A percentile compares a stretch with the other conserved stretches of the same genome.
These are phyloP conservation scores for Myxozyma neotropica DNA, from an alignment of 805 yeast genomes.

Conservation along the genomic window DNA sequence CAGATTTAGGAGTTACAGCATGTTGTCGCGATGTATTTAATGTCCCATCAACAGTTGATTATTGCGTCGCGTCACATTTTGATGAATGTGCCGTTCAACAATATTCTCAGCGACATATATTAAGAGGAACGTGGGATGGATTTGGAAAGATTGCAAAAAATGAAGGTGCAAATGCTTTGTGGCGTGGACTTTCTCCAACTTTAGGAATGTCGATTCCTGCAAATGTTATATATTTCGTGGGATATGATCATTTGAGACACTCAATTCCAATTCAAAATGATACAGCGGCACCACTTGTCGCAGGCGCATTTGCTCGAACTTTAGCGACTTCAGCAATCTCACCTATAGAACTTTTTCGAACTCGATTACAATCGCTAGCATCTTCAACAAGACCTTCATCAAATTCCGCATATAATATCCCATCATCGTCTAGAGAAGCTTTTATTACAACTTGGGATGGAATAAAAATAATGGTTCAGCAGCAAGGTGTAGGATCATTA, in stretches of 20 bases:
- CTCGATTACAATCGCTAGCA: constrained; percentile 77
- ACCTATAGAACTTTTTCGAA: constrained; percentile 84
- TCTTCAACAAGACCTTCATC: constrained; percentile 1
- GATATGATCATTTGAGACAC: constrained; percentile 85
- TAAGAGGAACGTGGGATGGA: constrained; percentile 77
- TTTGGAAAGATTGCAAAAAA: constrained; percentile 61
- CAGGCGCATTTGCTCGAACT: constrained; percentile 83
- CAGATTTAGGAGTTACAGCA: constrained; percentile 44
- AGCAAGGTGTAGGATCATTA: constrained; percentile 62
- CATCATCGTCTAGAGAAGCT: constrained; percentile 36
- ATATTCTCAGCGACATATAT: constrained; percentile 40
- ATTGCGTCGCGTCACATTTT: constrained; percentile 44
- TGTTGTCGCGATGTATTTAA: constrained; percentile 47
- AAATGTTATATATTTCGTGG: constrained; percentile 90
- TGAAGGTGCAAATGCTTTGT: constrained; percentile 78
- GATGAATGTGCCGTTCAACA: constrained; percentile 42
- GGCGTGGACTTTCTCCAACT: constrained; percentile 87
- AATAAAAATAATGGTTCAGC: constrained; percentile 52
- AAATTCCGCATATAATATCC: constrained; percentile 1
- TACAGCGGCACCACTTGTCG: constrained; percentile 68
- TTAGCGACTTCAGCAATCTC: constrained; percentile 83
- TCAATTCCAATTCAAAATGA: constrained; percentile 57
- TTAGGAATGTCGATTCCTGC: constrained; percentile 87
- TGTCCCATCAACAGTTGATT: constrained; percentile 44
- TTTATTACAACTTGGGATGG: constrained; percentile 55